Evolutionary conservation across 176 grass and related monocot species (phyloP), one percentile per base, ranked within the genome.

Genomic region (Aegilops sharonensis): DNA sequence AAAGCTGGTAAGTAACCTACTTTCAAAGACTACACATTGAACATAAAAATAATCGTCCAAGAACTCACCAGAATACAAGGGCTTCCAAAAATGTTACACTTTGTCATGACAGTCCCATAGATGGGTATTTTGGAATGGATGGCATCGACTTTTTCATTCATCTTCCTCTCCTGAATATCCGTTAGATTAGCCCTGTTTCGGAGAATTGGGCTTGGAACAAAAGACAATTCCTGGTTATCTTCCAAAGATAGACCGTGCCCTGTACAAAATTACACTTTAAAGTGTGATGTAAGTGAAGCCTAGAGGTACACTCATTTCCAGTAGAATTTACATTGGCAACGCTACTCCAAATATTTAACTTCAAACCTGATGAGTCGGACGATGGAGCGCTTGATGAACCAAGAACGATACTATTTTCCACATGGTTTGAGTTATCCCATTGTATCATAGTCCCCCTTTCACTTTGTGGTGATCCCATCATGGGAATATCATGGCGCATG

Each of bases 61-160:
- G 20, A 81, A 48, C 81, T 63, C 27, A 74, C 81, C 81, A 74
- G 52, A 32, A 31, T 62, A 24, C 35, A 84, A 43, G 36, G 35
- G 5, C 2, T 2, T 62, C 69, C 52, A 45, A 23, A 74, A 74
- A 84, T 63, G 54, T 45, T 74, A 25, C 15, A 5, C 62, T 83
- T 83, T 61, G 1, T 63, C 68, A 84, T 84, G 81, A 74, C 68
- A 43, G 5, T 10, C 52, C 54, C 81, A 45, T 30, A 74, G 25
- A 84, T 21, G 9, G 81, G 81, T 23, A 21, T 50, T 23, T 20
- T 5, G 37, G 81, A 73, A 61, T 23, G 25, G 13, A 84, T 5
- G 42, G 6, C 9, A 31, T 15, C 52, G 54, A 29, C 54, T 60
- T 8, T 74, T 56, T 84, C 30, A 62, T 84, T 56, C 30, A 84